Evolutionary conservation across 2,329 filamentous ascomycete species (phyloP), one percentile per base, ranked within the genome.

Genomic region (Aspergillus neoniger): DNA sequence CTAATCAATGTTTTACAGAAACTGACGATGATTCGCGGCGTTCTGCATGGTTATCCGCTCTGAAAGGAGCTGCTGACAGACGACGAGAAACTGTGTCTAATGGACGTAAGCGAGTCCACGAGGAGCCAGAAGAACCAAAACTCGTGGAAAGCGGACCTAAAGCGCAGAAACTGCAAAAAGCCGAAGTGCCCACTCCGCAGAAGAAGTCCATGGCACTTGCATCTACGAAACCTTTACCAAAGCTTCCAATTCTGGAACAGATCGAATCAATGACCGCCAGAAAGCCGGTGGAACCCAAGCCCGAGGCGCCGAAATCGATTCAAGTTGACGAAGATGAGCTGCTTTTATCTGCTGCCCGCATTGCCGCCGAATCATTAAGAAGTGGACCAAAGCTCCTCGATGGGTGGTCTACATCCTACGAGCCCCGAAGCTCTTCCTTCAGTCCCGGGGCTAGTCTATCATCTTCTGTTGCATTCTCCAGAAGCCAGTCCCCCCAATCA

Each of bases 241-340:
- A 67, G 15, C 69, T 77, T 14, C 74, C 75, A 2, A 76, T 74
- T 8, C 57, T 77, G n/a, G 73, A 77, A 30, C 64, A 68, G 39
- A 65, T 70, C 44, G 67, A 73, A 54, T 64, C 65, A 6, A 61
- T 73, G 55, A 70, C 67, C 4, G 62, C 70, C 4, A 67, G 66
- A 28, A 74, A 69, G 53, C 62, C 65, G 1, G 44, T 57, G 9
- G 64, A 70, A 21, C 59, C 65, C 17, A 65, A 70, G 36, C 58
- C 64, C 10, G 65, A 69, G 39, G 53, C 62, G 12, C 64, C 63
- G 4, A 67, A 66, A 55, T 64, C 64, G 19, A 65, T 58, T 50
- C 69, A 74, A 58, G 70, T 79, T 39, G 75, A 79, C 39, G 73
- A 78, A 62, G 77, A 79, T 51, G 77, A 79, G 63, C 65, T 79